Base-by-base conservation (phyloP, 108 stramenopile species). In the Nannochloropsis gaditana region DNA sequence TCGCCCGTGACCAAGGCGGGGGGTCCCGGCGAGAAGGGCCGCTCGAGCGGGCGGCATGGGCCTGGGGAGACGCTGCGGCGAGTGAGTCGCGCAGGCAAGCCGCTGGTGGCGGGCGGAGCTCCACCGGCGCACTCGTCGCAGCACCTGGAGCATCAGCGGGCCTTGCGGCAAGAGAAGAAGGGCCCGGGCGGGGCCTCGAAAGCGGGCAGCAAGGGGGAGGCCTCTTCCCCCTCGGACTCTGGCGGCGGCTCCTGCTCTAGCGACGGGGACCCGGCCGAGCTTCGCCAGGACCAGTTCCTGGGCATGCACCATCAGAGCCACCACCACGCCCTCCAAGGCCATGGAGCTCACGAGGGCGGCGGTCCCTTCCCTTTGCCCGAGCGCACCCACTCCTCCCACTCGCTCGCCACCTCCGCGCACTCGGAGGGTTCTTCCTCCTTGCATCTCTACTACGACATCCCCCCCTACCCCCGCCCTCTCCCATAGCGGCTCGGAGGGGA, bases 391-490 rank as follows among this genome's bases (percentile, higher is more conserved):
- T 50, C 47, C 15, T 15, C 47, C 15, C 47, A 50, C 47, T 50
- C 47, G 10, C 47, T 50, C 15, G 47, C 47, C 47, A 50, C 47
- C 47, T 50, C 47, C 11, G 47, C 47, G 47, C 10, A 10, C 1
- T 50, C 47, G 15, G 47, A 50, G 11, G 47, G 47, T 15, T 50
- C 47, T 15, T 50, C 47, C 47, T 15, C 15, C 0, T 15, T 11
- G 11, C 47, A 50, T 15, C 15, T 11, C 15, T 50, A 50, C 47
- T 31, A 31, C 31, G 47, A 50, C 47, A 50, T 50, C 47, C 47
- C 47, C 47, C 47, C 47, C 47, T 31, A 50, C 47, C 47, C 47
- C 47, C 47, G 47, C 47, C 47, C 47, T 50, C 47, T 50, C 47
- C 1, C 47, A 1, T 15, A 50, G 47, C 15, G 47, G 47, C 47